A percentile compares a stretch with the other conserved stretches of the same genome.
These are phyloP conservation scores for Botrytis fabae DNA, from an alignment of 2,329 filamentous ascomycete genomes.

Conservation along the genomic window DNA sequence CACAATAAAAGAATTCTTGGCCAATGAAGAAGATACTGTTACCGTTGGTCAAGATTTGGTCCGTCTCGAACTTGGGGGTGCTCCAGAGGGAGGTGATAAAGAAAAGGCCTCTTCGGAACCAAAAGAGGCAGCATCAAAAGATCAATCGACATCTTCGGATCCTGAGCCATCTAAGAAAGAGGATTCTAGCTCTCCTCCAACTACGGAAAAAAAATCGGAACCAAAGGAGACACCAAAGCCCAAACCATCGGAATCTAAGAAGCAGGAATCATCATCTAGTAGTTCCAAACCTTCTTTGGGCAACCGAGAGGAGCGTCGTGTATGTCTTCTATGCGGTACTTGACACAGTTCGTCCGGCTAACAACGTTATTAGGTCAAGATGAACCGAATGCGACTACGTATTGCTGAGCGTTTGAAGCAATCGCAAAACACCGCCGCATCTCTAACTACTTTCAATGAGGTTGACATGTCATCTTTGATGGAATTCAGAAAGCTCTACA, in stretches of 20 bases:
- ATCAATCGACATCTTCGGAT: constrained; percentile 55
- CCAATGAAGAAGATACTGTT: constrained; percentile 92
- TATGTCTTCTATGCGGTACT: constrained; percentile 49
- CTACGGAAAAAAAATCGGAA: constrained; percentile 46
- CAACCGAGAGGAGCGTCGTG: constrained; percentile 82
- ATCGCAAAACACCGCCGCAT: constrained; percentile 97
- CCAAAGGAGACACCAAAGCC: constrained; percentile 44
- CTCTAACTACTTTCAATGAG: constrained; percentile 97
- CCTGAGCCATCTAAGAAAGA: constrained; percentile 41
- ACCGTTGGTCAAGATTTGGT: constrained; percentile 89
- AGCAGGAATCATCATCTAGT: constrained; percentile 39
- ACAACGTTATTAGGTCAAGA: constrained; percentile 72
- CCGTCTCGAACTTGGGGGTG: constrained; percentile 77
- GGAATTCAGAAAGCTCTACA: constrained; percentile 96
- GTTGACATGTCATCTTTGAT: constrained; percentile 98
- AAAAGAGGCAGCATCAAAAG: constrained; percentile 59
- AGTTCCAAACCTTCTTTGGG: constrained; percentile 52
- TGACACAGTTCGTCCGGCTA: constrained; percentile 15
- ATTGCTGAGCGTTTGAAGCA: constrained; percentile 98
- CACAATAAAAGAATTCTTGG: constrained; percentile 87
- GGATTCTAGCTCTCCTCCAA: constrained; percentile 45
- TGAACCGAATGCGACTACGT: constrained; percentile 98
- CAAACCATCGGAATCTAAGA: constrained; percentile 43
- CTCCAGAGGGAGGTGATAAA: constrained; percentile 53
- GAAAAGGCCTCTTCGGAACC: constrained; percentile 55